Conservation (phyloP, 202 grass and related monocot species). For the Sporobolus alterniflorus region DNA sequence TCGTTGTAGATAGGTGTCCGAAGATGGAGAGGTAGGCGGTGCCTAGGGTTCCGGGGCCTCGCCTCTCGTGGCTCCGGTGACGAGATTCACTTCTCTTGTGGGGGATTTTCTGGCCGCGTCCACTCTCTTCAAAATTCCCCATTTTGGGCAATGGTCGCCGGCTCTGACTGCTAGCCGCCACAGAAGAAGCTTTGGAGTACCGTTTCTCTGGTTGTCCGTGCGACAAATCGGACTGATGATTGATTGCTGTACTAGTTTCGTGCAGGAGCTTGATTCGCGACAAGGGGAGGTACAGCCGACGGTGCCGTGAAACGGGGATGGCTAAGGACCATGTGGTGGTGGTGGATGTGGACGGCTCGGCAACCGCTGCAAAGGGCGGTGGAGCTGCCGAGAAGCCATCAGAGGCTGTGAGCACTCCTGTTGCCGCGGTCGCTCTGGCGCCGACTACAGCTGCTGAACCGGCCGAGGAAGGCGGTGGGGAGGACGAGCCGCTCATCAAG, state of each 20-base stretch:
- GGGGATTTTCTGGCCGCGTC: background rate
- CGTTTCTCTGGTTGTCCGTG: background rate
- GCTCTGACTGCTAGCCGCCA: background rate
- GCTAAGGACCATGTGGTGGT: slow-evolving; percentile 83
- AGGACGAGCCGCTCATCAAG: slow-evolving; percentile 79
- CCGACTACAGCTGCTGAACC: slow-evolving; percentile 27
- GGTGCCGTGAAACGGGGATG: slow-evolving; percentile 23
- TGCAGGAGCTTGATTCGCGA: slow-evolving; percentile 29
- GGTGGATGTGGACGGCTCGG: slow-evolving; percentile 66
- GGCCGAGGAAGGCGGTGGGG: slow-evolving; percentile 29
- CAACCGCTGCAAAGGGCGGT: slow-evolving; percentile 19
- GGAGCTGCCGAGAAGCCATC: slow-evolving; percentile 2
- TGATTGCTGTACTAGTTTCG: background rate
- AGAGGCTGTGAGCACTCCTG: background rate
- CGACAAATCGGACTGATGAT: background rate
- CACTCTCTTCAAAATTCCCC: background rate
- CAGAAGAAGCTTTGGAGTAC: accelerated
- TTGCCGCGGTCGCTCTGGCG: background rate
- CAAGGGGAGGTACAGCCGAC: too few species aligned
- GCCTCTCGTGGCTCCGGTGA: background rate
- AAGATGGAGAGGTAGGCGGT: background rate
- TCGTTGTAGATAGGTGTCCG: background rate
- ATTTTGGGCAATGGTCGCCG: slow-evolving; percentile 23
- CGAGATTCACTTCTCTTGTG: background rate
- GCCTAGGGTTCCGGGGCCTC: background rate